Conservation (phyloP, 768 basidiomycete genomes). For the Lactifluus pinguis region DNA sequence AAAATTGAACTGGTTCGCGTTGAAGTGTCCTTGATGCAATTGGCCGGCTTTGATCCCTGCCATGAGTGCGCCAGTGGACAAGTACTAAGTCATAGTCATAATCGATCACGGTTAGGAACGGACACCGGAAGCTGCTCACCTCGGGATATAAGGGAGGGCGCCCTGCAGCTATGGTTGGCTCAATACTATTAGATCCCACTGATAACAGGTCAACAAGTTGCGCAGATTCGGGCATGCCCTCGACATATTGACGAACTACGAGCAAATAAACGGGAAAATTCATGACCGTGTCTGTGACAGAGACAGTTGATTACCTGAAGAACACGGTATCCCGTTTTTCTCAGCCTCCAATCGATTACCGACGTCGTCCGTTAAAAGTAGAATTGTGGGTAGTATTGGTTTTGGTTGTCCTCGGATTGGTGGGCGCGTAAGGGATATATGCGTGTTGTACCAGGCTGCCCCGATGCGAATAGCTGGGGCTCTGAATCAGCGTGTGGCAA, state of each 20-base stretch:
- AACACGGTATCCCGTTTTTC: conserved; percentile 46
- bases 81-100: conserved; percentile 45
- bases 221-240: conserved; percentile 53
- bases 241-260: conserved; percentile 72
- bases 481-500: background rate
- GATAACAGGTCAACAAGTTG: conserved; percentile 79
- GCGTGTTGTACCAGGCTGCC: conserved; percentile 77
- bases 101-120: background rate
- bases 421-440: conserved; percentile 48
- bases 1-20: conserved; percentile 92
- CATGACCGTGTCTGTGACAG: background rate
- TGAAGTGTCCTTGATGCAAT: conserved; percentile 89
- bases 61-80: conserved; percentile 57
- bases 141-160: conserved; percentile 64
- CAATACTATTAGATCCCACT: conserved; percentile 53
- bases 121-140: conserved; percentile 31
- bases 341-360: conserved; percentile 74
- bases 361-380: conserved; percentile 85
- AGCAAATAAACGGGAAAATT: background rate
- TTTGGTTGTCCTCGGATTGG: conserved; percentile 41
- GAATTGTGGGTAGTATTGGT: conserved; percentile 45
- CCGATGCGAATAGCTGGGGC: conserved; percentile 76
- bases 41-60: conserved; percentile 82
- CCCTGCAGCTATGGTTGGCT: conserved; percentile 45
- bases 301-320: conserved; percentile 43